Evolutionary conservation across 495 filamentous ascomycete species (phyloP).

Genomic region (Hypoxylon subgilvum): DNA sequence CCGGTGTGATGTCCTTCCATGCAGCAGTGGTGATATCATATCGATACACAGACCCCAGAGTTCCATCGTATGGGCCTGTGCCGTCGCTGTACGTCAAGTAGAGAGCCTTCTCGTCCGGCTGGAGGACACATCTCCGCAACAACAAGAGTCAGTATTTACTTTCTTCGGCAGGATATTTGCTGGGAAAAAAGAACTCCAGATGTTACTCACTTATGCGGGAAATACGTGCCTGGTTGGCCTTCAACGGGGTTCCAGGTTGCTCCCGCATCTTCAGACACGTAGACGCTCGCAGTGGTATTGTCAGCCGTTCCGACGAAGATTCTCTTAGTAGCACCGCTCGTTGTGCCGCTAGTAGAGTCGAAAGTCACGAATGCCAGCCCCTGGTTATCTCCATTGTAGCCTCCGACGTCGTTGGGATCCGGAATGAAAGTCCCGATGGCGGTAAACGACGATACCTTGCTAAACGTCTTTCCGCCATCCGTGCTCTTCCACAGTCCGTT

Average conservation of each 20-base stretch:
- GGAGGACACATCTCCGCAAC: too few species aligned
- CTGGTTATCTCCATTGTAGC: conserved; percentile 55
- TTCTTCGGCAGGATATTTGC: too few species aligned
- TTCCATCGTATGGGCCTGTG: conserved; percentile 63
- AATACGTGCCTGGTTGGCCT: conserved; percentile 56
- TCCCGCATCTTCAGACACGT: conserved; percentile 61
- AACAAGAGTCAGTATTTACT: too few species aligned
- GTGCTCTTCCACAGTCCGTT: conserved; percentile 67
- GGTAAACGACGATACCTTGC: conserved; percentile 65
- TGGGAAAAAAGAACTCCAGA: too few species aligned
- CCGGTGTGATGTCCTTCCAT: conserved; percentile 64
- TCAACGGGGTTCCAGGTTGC: conserved; percentile 56
- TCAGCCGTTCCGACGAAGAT: conserved; percentile 65
- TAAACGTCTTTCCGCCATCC: conserved; percentile 61
- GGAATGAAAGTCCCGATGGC: conserved; percentile 56
- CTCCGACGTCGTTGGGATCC: conserved; percentile 51
- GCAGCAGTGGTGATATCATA: conserved; percentile 56
- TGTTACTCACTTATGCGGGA: conserved; percentile 66
- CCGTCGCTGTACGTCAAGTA: conserved; percentile 64
- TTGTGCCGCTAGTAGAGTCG: conserved; percentile 56
- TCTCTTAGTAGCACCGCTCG: conserved; percentile 57
- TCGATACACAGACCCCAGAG: conserved; percentile 56
- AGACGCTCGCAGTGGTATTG: conserved; percentile 59
- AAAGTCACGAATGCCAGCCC: conserved; percentile 64
- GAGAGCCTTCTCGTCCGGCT: conserved; percentile 59